Conservation (phyloP, 176 grass and related monocot species). For the Thalia dealbata region DNA sequence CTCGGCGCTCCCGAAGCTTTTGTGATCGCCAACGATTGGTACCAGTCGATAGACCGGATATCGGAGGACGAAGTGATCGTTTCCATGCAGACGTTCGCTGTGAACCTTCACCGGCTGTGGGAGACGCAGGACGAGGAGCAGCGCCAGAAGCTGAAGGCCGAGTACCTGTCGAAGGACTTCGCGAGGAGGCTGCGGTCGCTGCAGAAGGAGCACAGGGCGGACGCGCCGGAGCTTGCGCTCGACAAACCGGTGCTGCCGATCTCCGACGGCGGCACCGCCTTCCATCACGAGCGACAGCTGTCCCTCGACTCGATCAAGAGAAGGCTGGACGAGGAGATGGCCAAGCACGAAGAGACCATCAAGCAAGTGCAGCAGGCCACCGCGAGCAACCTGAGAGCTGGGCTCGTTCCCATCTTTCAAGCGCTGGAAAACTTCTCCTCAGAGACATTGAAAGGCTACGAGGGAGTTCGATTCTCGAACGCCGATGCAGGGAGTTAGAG, state of each 20-base stretch:
- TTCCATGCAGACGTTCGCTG: slow-evolving; percentile 52
- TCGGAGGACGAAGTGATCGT: slow-evolving; percentile 43
- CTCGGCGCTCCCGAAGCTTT: slow-evolving; percentile 66
- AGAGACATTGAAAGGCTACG: slow-evolving; percentile 52
- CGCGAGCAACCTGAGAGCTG: slow-evolving; percentile 51
- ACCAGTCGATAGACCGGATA: slow-evolving; percentile 41
- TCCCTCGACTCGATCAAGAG: slow-evolving; percentile 52
- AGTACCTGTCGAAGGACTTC: slow-evolving; percentile 63
- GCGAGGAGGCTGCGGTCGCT: slow-evolving; percentile 40
- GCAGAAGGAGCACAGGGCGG: slow-evolving; percentile 35
- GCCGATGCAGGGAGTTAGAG: neutral
- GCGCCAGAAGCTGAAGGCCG: slow-evolving; percentile 47
- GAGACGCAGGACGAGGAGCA: slow-evolving; percentile 52
- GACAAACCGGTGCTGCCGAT: neutral
- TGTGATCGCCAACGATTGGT: slow-evolving; percentile 71
- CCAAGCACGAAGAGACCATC: slow-evolving; percentile 50
- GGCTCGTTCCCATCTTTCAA: slow-evolving; percentile 71
- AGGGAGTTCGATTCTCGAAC: slow-evolving; percentile 47
- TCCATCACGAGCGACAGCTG: slow-evolving; percentile 36
- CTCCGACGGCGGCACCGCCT: slow-evolving; percentile 4
- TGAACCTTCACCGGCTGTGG: slow-evolving; percentile 49
- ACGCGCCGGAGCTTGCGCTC: neutral
- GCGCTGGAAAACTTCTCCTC: slow-evolving; percentile 51
- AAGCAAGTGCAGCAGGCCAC: slow-evolving; percentile 44
- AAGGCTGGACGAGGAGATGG: slow-evolving; percentile 52